Evolutionary conservation across 805 yeast species (phyloP).

Genomic region (Candida coleopterorum): DNA sequence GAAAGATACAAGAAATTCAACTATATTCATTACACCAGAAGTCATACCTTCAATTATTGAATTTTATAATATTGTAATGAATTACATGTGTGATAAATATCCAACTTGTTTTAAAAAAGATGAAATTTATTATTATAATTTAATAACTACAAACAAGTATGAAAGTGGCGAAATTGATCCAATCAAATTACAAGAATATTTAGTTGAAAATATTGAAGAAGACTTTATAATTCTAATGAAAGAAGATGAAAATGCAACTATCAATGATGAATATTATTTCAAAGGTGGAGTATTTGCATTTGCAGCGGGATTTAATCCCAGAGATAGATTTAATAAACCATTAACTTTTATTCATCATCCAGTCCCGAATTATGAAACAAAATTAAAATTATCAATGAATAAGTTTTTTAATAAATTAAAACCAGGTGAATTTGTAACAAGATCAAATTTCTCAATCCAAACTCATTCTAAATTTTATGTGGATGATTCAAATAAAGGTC

Average conservation of each 20-base stretch:
- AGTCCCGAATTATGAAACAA: conserved; percentile 37
- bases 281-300: conserved; percentile 42
- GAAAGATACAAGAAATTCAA: conserved; percentile 22
- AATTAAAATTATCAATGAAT: conserved; percentile 38
- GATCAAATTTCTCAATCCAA: conserved; percentile 39
- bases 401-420: conserved; percentile 31
- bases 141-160: conserved; percentile 21
- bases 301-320: conserved; percentile 42
- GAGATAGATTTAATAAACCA: conserved; percentile 33
- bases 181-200: conserved; percentile 16
- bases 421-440: conserved; percentile 35
- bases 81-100: conserved; percentile 33
- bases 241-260: conserved; percentile 26
- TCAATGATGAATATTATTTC: conserved; percentile 36
- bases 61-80: conserved; percentile 26
- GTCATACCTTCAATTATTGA: conserved; percentile 32
- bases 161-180: conserved; percentile 16
- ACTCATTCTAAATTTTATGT: conserved; percentile 32
- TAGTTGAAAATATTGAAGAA: conserved; percentile 33
- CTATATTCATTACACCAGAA: conserved; percentile 30
- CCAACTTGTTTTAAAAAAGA: conserved; percentile 29
- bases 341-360: conserved; percentile 37
- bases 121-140: conserved; percentile 19
- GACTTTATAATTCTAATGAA: conserved; percentile 36
- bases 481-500: conserved; percentile 38